A percentile compares a stretch with the other conserved stretches of the same genome.
Conservation (phyloP, 2,329 filamentous ascomycete species). For the Penicillium sp. region DNA sequence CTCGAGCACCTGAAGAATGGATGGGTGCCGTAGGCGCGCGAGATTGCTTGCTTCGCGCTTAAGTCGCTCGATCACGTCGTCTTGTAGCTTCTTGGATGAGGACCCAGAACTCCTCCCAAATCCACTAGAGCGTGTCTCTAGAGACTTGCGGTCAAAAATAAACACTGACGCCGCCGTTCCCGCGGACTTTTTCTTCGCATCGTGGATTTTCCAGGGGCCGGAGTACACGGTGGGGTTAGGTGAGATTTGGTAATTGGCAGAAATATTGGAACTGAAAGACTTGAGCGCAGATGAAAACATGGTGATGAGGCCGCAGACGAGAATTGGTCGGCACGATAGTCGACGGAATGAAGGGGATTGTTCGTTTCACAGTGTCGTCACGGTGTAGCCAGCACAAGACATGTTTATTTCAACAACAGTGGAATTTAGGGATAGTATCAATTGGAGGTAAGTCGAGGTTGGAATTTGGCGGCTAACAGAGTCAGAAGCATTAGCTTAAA, state of each 20-base stretch:
- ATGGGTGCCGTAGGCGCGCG: conserved; percentile 84
- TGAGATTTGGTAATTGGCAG: conserved; percentile 82
- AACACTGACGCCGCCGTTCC: conserved; percentile 88
- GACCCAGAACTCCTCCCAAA: conserved; percentile 61
- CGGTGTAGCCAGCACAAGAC: not conserved
- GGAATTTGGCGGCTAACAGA: not conserved
- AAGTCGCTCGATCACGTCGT: conserved; percentile 86
- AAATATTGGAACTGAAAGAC: conserved; percentile 91
- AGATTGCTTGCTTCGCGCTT: conserved; percentile 90
- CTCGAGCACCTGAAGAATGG: conserved; percentile 86
- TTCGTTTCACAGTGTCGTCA: conserved; percentile 15
- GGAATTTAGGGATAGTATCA: not conserved
- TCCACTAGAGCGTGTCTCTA: conserved; percentile 67
- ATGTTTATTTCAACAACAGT: conserved; percentile 1
- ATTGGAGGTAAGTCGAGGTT: not conserved
- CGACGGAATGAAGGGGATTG: not conserved
- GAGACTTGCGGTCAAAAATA: conserved; percentile 83
- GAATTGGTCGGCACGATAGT: not conserved
- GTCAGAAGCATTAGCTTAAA: not conserved
- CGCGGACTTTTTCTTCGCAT: conserved; percentile 94
- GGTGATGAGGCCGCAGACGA: conserved; percentile 37
- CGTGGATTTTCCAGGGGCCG: conserved; percentile 96
- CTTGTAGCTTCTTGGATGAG: conserved; percentile 73
- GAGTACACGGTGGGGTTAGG: conserved; percentile 72
- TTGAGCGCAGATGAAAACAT: conserved; percentile 96